Percentiles rank a stretch among this genome's conserved stretches.
Conservation (phyloP, 148 eudicot genomes). For the Fallopia convolvulus region DNA sequence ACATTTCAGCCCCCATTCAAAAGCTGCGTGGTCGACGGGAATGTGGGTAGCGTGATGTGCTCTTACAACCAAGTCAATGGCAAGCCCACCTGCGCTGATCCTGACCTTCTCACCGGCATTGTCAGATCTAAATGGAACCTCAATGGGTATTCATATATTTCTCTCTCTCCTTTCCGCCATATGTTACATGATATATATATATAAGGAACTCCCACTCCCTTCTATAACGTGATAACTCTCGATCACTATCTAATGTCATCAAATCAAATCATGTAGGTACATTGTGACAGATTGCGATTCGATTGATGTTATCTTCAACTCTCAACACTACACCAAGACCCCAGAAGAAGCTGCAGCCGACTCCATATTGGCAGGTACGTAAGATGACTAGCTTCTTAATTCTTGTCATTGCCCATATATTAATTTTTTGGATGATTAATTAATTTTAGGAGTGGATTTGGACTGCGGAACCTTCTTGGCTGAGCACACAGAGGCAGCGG, state of each 20-base stretch:
- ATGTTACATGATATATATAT: neutral
- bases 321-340: slow-evolving; percentile 62
- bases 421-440: too few species aligned
- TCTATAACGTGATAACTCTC: too few species aligned
- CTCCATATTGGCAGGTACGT: slow-evolving; percentile 49
- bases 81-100: slow-evolving; percentile 71
- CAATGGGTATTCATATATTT: slow-evolving; percentile 54
- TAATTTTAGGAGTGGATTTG: slow-evolving; percentile 49
- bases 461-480: slow-evolving; percentile 56
- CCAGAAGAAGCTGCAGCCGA: slow-evolving; percentile 72
- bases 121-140: slow-evolving; percentile 74
- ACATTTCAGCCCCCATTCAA: slow-evolving; percentile 83
- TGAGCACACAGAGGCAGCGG: slow-evolving; percentile 47
- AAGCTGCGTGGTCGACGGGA: slow-evolving; percentile 79
- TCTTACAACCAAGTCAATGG: slow-evolving; percentile 85
- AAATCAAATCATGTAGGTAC: slow-evolving; percentile 35
- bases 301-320: slow-evolving; percentile 36
- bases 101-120: slow-evolving; percentile 51
- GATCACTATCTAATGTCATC: too few species aligned
- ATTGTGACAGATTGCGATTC: slow-evolving; percentile 82
- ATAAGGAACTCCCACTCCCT: too few species aligned
- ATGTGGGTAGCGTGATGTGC: slow-evolving; percentile 89
- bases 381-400: too few species aligned
- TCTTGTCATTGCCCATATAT: neutral
- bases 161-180: too few species aligned